phyloP scores from a whole-genome alignment of 2,329 filamentous ascomycete species.

The Parasarocladium wereldwijsianum region DNA sequence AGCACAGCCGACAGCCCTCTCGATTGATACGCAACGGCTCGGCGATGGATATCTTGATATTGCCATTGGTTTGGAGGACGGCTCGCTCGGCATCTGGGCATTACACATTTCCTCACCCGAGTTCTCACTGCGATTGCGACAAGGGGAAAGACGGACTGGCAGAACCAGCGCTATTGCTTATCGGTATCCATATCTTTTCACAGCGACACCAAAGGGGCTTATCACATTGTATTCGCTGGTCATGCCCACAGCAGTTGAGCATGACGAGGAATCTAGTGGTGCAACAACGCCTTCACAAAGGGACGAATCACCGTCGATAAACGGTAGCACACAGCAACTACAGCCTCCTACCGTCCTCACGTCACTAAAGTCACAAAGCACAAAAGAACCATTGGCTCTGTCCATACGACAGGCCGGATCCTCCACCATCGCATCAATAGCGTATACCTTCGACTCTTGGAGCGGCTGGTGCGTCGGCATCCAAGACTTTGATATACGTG shows the following conservation, averaged over 20 bases:
- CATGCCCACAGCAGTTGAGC: neutral
- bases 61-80: constrained; percentile 55
- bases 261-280: constrained; percentile 1
- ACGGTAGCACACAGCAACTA: constrained; percentile 5
- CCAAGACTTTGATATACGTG: constrained; percentile 64
- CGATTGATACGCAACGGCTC: constrained; percentile 41
- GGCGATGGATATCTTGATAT: constrained; percentile 38
- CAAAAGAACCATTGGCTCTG: constrained; percentile 64
- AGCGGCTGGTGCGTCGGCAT: constrained; percentile 81
- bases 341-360: constrained; percentile 40
- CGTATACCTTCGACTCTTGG: constrained; percentile 66
- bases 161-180: constrained; percentile 57
- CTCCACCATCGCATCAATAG: constrained; percentile 66
- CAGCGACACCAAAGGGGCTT: constrained; percentile 59
- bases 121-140: constrained; percentile 39
- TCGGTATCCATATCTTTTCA: constrained; percentile 61
- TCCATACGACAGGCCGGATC: constrained; percentile 52
- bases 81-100: constrained; percentile 56
- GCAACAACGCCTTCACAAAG: constrained; percentile 1
- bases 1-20: constrained; percentile 43
- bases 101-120: constrained; percentile 29
- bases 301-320: neutral
- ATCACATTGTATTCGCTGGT: constrained; percentile 62
- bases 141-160: constrained; percentile 47
- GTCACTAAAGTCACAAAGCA: constrained; percentile 68